Evolutionary conservation across 73 alveolate species (phyloP), one percentile per base, ranked within the genome.

Genomic region (Uronychia setigera): DNA sequence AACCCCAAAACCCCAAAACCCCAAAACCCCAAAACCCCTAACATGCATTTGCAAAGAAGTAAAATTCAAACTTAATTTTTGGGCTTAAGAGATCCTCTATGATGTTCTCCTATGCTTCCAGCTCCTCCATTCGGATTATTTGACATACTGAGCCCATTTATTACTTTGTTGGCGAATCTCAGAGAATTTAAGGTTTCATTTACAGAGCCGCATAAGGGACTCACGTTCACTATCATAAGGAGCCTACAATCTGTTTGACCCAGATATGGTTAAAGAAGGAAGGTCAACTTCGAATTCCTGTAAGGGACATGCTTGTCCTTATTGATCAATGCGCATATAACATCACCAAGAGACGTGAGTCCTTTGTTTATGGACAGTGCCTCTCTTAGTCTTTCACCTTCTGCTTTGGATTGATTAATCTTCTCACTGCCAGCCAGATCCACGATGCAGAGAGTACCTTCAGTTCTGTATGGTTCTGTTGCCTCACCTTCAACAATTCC

Each of bases 351-450:
- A 60, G 94, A 88, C 58, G 94, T 74, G 26, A 96, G 87, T 31
- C 95, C 80, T 82, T 91, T 91, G 78, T 95, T 95, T 5, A 96
- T 96, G 26, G 93, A 59, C 74, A 78, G 33, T 0, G 98, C 91
- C 80, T 96, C 99, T 35, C 91, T 93, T 0, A 95, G 75, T 80
- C 99, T 90, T 30, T 86, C 96, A 9, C 98, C 99, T 60, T 92
- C 95, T 26, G 94, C 96, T 75, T 92, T 86, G 31, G 99, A 86
- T 83, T 97, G 94, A 31, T 91, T 90, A 29, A 97, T 94, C 92
- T 98, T 96, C 88, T 98, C 99, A 91, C 99, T 96, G 30, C 99
- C 99, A 46, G 99, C 99, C 35, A 98, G 87, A 92, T 98, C 99
- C 5, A 98, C 98, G 80, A 98, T 83, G 84, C 96, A 88, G 35